Evolutionary conservation across 2,329 filamentous ascomycete species (phyloP).

Genomic region (Iodosphaeria phyllophila): DNA sequence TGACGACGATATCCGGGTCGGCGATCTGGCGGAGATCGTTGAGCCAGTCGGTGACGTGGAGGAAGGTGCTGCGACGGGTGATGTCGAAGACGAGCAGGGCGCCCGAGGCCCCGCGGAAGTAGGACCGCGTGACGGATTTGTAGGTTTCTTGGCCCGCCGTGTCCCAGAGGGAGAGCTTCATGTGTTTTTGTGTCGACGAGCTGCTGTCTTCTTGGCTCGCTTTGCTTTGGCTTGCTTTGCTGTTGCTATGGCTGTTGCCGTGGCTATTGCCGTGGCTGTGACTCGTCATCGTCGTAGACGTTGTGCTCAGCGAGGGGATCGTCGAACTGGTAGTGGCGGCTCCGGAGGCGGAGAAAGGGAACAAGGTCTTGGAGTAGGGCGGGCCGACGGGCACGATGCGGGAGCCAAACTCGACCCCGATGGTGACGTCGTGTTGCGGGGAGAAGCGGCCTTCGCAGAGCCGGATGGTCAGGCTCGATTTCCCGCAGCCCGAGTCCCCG

Average conservation of each 20-base stretch:
- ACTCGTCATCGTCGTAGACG: too few species aligned
- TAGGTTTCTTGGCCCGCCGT: slow-evolving; percentile 96
- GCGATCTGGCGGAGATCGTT: slow-evolving; percentile 88
- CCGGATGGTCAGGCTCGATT: slow-evolving; percentile 83
- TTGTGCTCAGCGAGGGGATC: too few species aligned
- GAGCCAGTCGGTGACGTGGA: slow-evolving; percentile 82
- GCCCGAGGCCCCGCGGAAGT: slow-evolving; percentile 63
- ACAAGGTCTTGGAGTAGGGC: slow-evolving; percentile 42
- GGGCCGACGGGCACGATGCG: slow-evolving; percentile 82
- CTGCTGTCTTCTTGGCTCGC: slow-evolving; percentile 10
- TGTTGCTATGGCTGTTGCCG: too few species aligned
- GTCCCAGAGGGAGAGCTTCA: slow-evolving; percentile 92
- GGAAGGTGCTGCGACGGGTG: slow-evolving; percentile 65
- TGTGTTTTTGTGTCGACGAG: slow-evolving; percentile 43
- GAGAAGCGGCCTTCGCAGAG: slow-evolving; percentile 95
- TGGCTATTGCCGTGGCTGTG: too few species aligned
- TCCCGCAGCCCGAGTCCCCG: slow-evolving; percentile 89
- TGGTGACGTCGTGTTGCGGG: slow-evolving; percentile 88
- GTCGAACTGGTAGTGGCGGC: too few species aligned
- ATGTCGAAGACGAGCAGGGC: slow-evolving; percentile 89
- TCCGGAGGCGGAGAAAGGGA: slow-evolving; percentile 12
- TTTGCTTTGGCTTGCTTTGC: too few species aligned
- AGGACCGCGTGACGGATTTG: slow-evolving; percentile 85
- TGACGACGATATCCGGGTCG: slow-evolving; percentile 85
- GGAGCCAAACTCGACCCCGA: slow-evolving; percentile 90